phyloP scores from a whole-genome alignment of 208 protist species.

The Trypanosoma theileri region DNA sequence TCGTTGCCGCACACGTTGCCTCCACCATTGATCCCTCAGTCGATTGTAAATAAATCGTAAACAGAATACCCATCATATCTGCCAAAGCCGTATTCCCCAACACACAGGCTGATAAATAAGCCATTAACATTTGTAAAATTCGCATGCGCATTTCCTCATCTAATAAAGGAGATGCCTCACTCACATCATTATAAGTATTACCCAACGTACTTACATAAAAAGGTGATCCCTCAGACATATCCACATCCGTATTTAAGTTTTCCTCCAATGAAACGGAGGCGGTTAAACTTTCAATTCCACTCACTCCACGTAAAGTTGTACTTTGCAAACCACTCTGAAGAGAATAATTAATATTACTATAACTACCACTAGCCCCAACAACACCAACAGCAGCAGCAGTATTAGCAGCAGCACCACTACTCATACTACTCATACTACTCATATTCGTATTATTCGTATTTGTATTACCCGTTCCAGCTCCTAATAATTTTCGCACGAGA shows the following conservation, averaged over 20 bases:
- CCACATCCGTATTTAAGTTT: neutral
- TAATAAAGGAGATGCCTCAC: neutral
- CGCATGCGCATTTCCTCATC: slow-evolving; percentile 67
- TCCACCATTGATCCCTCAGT: slow-evolving; percentile 55
- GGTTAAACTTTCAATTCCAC: neutral
- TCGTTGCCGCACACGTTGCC: slow-evolving; percentile 60
- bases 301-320: neutral
- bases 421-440: neutral
- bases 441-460: neutral
- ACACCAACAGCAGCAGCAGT: neutral
- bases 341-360: neutral
- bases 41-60: slow-evolving; percentile 53
- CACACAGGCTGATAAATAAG: slow-evolving; percentile 52
- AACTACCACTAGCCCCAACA: neutral
- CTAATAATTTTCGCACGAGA: slow-evolving; percentile 38
- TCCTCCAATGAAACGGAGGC: neutral
- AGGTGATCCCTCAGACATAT: slow-evolving; percentile 3
- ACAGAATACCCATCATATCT: slow-evolving; percentile 55
- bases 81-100: slow-evolving; percentile 37
- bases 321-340: neutral
- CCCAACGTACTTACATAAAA: neutral
- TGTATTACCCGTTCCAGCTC: neutral
- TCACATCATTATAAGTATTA: neutral
- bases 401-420: neutral
- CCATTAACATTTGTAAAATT: slow-evolving; percentile 56